These are phyloP conservation scores for Suillus ampliporus DNA, from an alignment of 768 basidiomycete species.

Conservation along the genomic window DNA sequence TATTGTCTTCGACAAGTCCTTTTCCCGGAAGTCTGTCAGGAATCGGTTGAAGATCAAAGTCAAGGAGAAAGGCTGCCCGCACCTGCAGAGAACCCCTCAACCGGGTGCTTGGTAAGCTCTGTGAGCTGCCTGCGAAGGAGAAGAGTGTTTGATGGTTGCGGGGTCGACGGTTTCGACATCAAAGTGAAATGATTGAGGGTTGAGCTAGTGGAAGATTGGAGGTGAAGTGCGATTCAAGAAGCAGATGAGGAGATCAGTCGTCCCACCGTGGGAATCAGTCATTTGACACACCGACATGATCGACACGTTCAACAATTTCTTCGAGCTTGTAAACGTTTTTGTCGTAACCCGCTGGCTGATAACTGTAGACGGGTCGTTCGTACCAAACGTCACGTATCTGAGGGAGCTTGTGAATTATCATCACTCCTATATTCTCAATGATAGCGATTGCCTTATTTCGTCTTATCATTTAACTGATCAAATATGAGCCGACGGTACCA, in stretches of 20 bases:
- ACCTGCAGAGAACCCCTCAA: slow-evolving; percentile 98
- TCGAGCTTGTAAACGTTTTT: too few relatives aligned
- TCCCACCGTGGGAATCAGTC: background rate
- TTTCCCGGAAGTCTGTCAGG: slow-evolving; percentile 40
- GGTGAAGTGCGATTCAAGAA: background rate
- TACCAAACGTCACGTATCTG: too few relatives aligned
- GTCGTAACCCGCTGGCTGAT: too few relatives aligned
- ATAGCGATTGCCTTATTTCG: too few relatives aligned
- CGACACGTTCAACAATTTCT: too few relatives aligned
- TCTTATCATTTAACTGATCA: too few relatives aligned
- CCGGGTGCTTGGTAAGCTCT: slow-evolving; percentile 91
- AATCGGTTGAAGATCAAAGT: slow-evolving; percentile 38
- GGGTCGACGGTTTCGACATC: slow-evolving; percentile 54
- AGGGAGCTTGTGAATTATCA: too few relatives aligned
- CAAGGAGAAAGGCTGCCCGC: slow-evolving; percentile 31
- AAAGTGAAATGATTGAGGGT: background rate
- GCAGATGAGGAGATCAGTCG: too few relatives aligned
- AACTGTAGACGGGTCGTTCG: too few relatives aligned
- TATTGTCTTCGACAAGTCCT: slow-evolving; percentile 95
- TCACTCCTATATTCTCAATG: too few relatives aligned
- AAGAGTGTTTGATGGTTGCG: slow-evolving; percentile 47
- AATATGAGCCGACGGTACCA: too few relatives aligned
- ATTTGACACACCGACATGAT: too few relatives aligned
- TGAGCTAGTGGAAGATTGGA: slow-evolving; percentile 1
- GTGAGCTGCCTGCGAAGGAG: slow-evolving; percentile 78